Evolutionary conservation across 2,329 filamentous ascomycete species (phyloP), one percentile per base, ranked within the genome.

Genomic region (Cladosporium sp.): DNA sequence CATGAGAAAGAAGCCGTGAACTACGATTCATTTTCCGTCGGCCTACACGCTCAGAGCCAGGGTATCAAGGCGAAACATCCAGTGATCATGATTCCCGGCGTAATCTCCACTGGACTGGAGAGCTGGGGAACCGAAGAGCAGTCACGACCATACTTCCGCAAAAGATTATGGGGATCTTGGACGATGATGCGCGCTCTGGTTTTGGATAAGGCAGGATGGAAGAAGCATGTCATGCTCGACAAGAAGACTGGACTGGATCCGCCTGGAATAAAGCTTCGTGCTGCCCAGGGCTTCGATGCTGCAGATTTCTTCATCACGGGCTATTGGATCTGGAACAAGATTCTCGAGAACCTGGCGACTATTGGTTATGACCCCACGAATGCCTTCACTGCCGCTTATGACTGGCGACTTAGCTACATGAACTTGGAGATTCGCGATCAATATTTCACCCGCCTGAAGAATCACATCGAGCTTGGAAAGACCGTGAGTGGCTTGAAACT

Each of bases 321-420:
- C 4, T 99, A 99, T 75, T 99, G 94, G 94, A 97, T 99, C 60
- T 97, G 92, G 92, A 97, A 90, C 76, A 97, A 97, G 75, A 97
- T 99, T 60, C 80, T 99, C 50, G 94, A 99, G 75, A 99, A 99
- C 68, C 79, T 99, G 52, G 94, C 94, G 0, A 94, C 91, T 0
- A 89, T 99, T 58, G 94, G 94, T 13, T 99, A 99, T 71, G 94
- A 99, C 69, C 93, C 94, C 83, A 84, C 81, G 2, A 87, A 87
- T 66, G 84, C 84, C 0, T 87, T 86, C 63, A 85, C 84, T 0
- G 84, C 84, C 1, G 82, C 84, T 0, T 87, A 99, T 70, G 94
- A 99, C 75, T 99, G 94, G 94, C 85, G 94, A 22, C 77, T 99
- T 57, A 90, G 90, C 0, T 99, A 96, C 70, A 78, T 82, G 59